Conservation (phyloP, 2,329 filamentous ascomycete species). For the Cryoendolithus antarcticus region DNA sequence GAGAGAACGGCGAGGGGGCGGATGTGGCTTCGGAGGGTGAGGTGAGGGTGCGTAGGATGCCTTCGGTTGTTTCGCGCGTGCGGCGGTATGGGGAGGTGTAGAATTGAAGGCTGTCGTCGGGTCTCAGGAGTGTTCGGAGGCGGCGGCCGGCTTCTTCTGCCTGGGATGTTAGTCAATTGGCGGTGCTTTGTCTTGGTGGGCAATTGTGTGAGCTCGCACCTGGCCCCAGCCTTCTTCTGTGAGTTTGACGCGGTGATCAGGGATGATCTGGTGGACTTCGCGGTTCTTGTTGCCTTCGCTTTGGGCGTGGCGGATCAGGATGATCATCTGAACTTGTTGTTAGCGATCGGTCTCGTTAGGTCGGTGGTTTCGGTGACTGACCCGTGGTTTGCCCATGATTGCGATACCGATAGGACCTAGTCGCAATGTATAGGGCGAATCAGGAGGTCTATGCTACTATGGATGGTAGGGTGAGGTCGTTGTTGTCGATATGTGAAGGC, state of each 20-base stretch:
- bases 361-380: slow-evolving; percentile 16
- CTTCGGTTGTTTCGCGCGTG: slow-evolving; percentile 90
- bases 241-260: slow-evolving; percentile 89
- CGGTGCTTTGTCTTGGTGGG: slow-evolving; percentile 5
- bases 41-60: slow-evolving; percentile 76
- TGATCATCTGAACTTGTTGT: slow-evolving; percentile 40
- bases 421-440: no score
- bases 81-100: slow-evolving; percentile 95
- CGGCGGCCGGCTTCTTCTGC: slow-evolving; percentile 75
- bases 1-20: slow-evolving; percentile 59
- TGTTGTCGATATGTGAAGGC: no score
- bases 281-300: slow-evolving; percentile 98
- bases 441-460: no score
- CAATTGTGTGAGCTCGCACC: slow-evolving; percentile 25
- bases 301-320: slow-evolving; percentile 85
- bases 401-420: not conserved
- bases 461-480: no score
- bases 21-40: slow-evolving; percentile 40
- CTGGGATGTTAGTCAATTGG: slow-evolving; percentile 32
- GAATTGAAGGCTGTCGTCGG: slow-evolving; percentile 90
- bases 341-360: not conserved
- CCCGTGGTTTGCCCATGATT: slow-evolving; percentile 47
- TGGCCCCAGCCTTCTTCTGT: slow-evolving; percentile 66
- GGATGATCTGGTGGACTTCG: slow-evolving; percentile 91
- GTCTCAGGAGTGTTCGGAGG: slow-evolving; percentile 67